Evolutionary conservation across 78 protist species (phyloP), one percentile per base, ranked within the genome.

Genomic region (Dictyostelium purpureum): DNA sequence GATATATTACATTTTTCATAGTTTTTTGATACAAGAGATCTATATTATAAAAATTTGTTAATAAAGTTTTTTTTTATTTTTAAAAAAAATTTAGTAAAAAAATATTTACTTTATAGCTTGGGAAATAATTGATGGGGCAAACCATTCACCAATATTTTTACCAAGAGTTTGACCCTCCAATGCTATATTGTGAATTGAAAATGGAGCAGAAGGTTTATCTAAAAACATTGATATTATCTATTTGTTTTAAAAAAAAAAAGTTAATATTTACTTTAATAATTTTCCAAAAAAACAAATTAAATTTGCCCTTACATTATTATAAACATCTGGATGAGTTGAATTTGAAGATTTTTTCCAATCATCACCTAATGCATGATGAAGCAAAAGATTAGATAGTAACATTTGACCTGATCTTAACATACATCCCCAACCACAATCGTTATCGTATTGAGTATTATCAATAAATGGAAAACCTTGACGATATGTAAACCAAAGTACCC

Each of bases 91-190:
- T 38, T 54, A 33, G 4, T 37, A 24, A 31, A 88, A 0, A 1
- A 57, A 5, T 16, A 76, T 59, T 35, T 73, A 92, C 95, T 51
- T 73, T 45, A 95, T 69, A 4, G 83, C 77, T 28, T 77, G 91
- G 6, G 96, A 51, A 35, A 87, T 74, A 28, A 49, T 75, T 5
- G 95, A 77, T 26, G 97, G 97, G 6, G 93, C 95, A 40, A 96
- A 93, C 97, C 97, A 96, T 33, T 96, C 94, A 35, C 97, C 97
- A 10, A 96, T 54, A 37, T 75, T 52, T 45, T 76, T 93, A 6
- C 95, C 91, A n/a, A 81, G 70, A 14, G 43, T 51, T 47, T 47
- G 87, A 4, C 94, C 96, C 6, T 59, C 65, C 59, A 83, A 16
- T 2, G 94, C 94, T 28, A 96, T 96, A 45, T 77, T 74, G 14